Evolutionary conservation across 805 yeast genomes (phyloP).

Genomic region (Candida bentonensis): DNA sequence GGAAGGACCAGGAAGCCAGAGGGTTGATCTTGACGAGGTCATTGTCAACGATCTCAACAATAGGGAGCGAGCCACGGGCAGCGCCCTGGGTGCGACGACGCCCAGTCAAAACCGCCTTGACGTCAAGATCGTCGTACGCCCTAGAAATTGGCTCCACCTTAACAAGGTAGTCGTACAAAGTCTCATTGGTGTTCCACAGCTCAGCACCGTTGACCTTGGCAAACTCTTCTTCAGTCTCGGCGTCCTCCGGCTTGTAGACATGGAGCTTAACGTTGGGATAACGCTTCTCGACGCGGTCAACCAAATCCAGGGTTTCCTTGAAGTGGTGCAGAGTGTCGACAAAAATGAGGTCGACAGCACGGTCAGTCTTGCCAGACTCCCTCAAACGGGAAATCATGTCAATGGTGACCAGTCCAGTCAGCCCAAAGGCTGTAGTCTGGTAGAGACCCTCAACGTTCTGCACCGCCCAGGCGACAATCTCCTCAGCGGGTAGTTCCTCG

Average conservation of each 20-base stretch:
- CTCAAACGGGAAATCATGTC: constrained; percentile 58
- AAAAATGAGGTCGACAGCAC: constrained; percentile 61
- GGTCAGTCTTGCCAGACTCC: constrained; percentile 12
- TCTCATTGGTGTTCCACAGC: constrained; percentile 75
- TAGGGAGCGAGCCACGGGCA: constrained; percentile 53
- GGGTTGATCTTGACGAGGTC: constrained; percentile 82
- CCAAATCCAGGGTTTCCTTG: constrained; percentile 78
- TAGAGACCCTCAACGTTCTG: constrained; percentile 68
- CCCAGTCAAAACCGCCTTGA: constrained; percentile 85
- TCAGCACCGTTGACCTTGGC: constrained; percentile 52
- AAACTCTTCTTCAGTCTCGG: constrained; percentile 47
- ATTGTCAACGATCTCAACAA: constrained; percentile 54
- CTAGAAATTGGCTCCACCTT: constrained; percentile 89
- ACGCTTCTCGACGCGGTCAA: constrained; percentile 38
- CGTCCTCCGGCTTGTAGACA: constrained; percentile 51
- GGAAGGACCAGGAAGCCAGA: constrained; percentile 67
- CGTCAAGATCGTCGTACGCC: constrained; percentile 59
- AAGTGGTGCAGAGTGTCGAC: constrained; percentile 87
- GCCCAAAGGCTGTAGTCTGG: constrained; percentile 92
- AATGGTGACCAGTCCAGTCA: constrained; percentile 78
- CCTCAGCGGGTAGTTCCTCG: constrained; percentile 45
- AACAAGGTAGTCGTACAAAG: constrained; percentile 67
- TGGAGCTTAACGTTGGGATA: constrained; percentile 47
- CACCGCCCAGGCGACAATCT: constrained; percentile 69
- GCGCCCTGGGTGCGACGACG: constrained; percentile 87